These are phyloP conservation scores for Malus hybrid DNA, from an alignment of 331 rosid species.

Conservation along the genomic window DNA sequence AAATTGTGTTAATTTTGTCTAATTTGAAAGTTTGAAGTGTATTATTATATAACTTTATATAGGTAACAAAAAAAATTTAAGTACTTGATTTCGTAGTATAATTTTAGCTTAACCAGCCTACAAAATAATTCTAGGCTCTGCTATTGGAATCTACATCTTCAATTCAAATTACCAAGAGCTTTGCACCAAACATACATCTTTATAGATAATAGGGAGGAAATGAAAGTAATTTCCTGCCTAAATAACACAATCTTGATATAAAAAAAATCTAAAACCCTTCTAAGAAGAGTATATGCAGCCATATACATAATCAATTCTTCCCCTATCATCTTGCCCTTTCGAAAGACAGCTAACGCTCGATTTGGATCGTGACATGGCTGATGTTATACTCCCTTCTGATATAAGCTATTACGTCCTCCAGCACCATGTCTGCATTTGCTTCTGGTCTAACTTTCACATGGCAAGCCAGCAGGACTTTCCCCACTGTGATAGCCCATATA, in stretches of 20 bases:
- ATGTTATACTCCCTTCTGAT: conserved; percentile 66
- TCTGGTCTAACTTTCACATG: conserved; percentile 69
- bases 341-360: conserved; percentile 43
- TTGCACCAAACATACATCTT: not conserved
- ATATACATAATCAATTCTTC: not conserved
- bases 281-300: conserved; percentile 6
- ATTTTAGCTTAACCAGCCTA: no score
- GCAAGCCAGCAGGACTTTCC: conserved; percentile 64
- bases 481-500: conserved; percentile 76
- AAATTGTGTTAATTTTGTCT: no score
- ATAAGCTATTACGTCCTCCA: conserved; percentile 55
- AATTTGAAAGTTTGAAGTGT: no score
- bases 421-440: conserved; percentile 61
- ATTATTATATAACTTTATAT: no score
- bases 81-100: no score
- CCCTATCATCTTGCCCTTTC: not conserved
- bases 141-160: not conserved
- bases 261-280: conserved; percentile 1
- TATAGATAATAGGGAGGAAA: not conserved
- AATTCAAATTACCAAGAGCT: not conserved
- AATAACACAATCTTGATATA: not conserved
- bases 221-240: not conserved
- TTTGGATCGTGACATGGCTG: conserved; percentile 70
- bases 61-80: no score
- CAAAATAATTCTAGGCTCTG: no score